Evolutionary conservation across 768 basidiomycete species (phyloP).

Genomic region (Fibroporia radiculosa): DNA sequence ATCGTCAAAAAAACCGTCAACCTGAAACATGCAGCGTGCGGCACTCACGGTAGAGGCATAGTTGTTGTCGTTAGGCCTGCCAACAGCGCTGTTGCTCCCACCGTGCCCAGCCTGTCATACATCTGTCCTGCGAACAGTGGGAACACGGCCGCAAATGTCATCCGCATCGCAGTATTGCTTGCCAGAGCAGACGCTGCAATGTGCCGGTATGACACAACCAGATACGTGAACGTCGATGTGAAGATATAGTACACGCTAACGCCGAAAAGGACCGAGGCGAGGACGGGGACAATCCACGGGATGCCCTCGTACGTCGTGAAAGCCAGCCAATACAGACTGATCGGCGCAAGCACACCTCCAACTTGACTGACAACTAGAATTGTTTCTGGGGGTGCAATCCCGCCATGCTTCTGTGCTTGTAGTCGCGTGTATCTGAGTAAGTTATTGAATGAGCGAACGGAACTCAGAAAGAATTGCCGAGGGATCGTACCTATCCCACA

Average conservation of each 20-base stretch:
- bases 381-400: conserved; percentile 54
- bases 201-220: conserved; percentile 43
- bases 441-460: not conserved
- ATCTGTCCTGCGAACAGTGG: conserved; percentile 45
- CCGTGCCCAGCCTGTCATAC: conserved; percentile 51
- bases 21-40: not conserved
- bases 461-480: not conserved
- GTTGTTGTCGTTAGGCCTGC: conserved; percentile 56
- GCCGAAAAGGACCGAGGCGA: conserved; percentile 40
- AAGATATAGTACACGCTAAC: conserved; percentile 58
- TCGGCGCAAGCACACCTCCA: conserved; percentile 53
- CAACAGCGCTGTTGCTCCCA: conserved; percentile 65
- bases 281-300: conserved; percentile 40
- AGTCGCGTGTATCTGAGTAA: conserved; percentile 22
- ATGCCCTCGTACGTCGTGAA: conserved; percentile 42
- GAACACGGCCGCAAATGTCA: conserved; percentile 40
- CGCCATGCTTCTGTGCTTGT: conserved; percentile 31
- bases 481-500: conserved; percentile 33
- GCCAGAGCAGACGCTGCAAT: conserved; percentile 57
- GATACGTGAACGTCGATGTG: conserved; percentile 57
- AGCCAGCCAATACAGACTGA: conserved; percentile 46
- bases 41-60: conserved; percentile 52
- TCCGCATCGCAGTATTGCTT: conserved; percentile 50
- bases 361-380: conserved; percentile 59
- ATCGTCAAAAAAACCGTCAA: not conserved